A percentile compares a stretch with the other conserved stretches of the same genome.
Evolutionary conservation across 805 yeast genomes (phyloP).

Genomic region (Citeromyces matritensis): DNA sequence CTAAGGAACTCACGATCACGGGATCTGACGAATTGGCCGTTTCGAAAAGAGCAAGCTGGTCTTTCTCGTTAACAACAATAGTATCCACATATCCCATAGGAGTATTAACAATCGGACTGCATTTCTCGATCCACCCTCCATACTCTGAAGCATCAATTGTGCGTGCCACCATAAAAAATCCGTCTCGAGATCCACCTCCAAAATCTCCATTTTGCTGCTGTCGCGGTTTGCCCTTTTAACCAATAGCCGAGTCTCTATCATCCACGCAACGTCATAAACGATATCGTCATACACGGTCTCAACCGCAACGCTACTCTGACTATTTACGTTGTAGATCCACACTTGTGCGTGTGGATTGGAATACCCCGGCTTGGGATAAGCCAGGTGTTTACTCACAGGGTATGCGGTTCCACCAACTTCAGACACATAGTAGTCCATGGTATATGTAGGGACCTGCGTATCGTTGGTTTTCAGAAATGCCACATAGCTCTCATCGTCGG

Average conservation of each 20-base stretch:
- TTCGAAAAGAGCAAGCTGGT: conserved; percentile 49
- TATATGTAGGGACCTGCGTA: conserved; percentile 35
- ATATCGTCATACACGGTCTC: conserved; percentile 24
- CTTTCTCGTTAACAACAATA: conserved; percentile 36
- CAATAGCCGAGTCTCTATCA: conserved; percentile 28
- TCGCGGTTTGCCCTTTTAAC: conserved; percentile 50
- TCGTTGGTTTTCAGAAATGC: conserved; percentile 47
- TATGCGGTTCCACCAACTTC: conserved; percentile 12
- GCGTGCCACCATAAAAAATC: conserved; percentile 22
- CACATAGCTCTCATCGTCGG: conserved; percentile 41
- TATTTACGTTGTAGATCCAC: conserved; percentile 20
- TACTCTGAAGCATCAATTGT: conserved; percentile 24
- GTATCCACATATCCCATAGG: conserved; percentile 43
- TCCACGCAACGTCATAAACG: conserved; percentile 51
- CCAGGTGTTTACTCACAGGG: conserved; percentile 28
- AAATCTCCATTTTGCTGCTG: conserved; percentile 38
- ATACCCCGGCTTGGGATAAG: conserved; percentile 66
- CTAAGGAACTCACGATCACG: conserved; percentile 24
- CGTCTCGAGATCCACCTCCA: conserved; percentile 19
- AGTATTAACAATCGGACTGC: conserved; percentile 6
- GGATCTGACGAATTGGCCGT: conserved; percentile 25
- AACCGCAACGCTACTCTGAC: conserved; percentile 9
- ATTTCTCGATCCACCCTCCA: conserved; percentile 29
- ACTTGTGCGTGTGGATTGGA: conserved; percentile 40
- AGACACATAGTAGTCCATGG: conserved; percentile 32